A percentile compares a stretch with the other conserved stretches of the same genome.
phyloP scores from a whole-genome alignment of 2,329 filamentous ascomycete species.

The Diaporthe longicolla region DNA sequence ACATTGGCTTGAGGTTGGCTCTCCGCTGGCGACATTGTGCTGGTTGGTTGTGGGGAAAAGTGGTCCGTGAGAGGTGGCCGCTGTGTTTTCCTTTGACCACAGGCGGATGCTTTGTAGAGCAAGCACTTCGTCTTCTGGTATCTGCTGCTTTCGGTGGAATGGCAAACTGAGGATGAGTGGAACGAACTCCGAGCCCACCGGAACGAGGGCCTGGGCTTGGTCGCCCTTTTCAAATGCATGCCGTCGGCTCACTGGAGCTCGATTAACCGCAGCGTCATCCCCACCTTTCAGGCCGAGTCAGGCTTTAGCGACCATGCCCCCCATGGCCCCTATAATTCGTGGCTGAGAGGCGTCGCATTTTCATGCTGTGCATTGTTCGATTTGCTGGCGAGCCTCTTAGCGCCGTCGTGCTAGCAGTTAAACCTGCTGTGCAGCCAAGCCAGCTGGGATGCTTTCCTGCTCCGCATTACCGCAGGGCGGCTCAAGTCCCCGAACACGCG shows the following conservation, averaged over 20 bases:
- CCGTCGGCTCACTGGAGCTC: background rate
- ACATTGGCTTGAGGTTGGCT: constrained; percentile 32
- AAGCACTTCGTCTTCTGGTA: background rate
- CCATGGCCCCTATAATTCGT: constrained; percentile 26
- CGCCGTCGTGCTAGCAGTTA: constrained; percentile 7
- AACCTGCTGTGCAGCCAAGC: constrained; percentile 23
- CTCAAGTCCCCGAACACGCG: constrained; percentile 7
- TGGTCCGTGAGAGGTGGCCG: background rate
- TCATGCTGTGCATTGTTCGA: constrained; percentile 24
- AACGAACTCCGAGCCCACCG: accelerated
- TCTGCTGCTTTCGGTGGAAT: background rate
- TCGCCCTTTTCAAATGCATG: background rate
- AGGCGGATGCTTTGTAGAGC: background rate
- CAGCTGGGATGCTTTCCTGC: background rate
- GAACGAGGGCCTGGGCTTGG: background rate
- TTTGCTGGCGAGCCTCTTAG: constrained; percentile 4
- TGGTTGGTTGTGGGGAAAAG: background rate
- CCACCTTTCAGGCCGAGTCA: constrained; percentile 33
- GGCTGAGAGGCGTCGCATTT: constrained; percentile 28
- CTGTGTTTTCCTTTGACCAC: background rate
- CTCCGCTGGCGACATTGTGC: constrained; percentile 39
- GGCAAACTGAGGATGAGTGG: background rate
- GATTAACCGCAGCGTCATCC: constrained; percentile 18
- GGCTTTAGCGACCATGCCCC: constrained; percentile 10
- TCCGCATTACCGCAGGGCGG: background rate